Conservation (phyloP, 208 protist species). For the Leishmania lainsoni region DNA sequence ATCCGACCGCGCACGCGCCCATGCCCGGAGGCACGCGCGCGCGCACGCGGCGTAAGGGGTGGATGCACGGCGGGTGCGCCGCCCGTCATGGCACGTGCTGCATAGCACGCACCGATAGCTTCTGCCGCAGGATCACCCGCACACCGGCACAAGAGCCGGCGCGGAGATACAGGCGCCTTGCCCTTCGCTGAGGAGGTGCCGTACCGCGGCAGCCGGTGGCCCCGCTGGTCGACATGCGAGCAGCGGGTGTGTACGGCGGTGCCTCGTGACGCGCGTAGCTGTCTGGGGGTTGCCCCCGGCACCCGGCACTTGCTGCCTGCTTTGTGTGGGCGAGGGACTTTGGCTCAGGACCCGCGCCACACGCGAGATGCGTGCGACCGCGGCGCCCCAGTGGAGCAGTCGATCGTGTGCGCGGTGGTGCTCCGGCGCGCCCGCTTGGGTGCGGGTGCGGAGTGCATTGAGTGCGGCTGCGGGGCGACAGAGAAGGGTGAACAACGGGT, state of each 20-base stretch:
- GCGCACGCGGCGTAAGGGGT: slow-evolving; percentile 10
- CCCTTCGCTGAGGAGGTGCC: slow-evolving; percentile 26
- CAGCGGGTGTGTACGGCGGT: slow-evolving; percentile 38
- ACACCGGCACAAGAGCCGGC: slow-evolving; percentile 24
- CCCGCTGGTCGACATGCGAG: slow-evolving; percentile 29
- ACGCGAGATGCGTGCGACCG: slow-evolving; percentile 18
- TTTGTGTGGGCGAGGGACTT: slow-evolving; percentile 65
- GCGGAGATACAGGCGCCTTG: slow-evolving; percentile 24
- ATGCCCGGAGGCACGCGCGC: not conserved
- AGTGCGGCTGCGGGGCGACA: slow-evolving; percentile 27
- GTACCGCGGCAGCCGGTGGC: slow-evolving; percentile 33
- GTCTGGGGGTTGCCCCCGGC: slow-evolving; percentile 35
- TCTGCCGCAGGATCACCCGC: slow-evolving; percentile 31
- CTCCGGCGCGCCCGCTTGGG: slow-evolving; percentile 1
- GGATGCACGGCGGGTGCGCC: slow-evolving; percentile 31
- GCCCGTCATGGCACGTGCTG: slow-evolving; percentile 17
- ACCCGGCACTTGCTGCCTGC: slow-evolving; percentile 64
- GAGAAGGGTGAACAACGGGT: slow-evolving; percentile 40
- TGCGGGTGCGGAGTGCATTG: not conserved
- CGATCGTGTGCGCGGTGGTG: slow-evolving; percentile 26
- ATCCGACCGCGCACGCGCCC: slow-evolving; percentile 8
- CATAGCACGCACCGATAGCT: slow-evolving; percentile 21
- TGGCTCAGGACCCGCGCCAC: slow-evolving; percentile 60
- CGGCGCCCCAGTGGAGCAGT: slow-evolving; percentile 32
- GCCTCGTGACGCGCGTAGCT: slow-evolving; percentile 23